A percentile compares a stretch with the other conserved stretches of the same genome.
Evolutionary conservation across 345 rosid species (phyloP).

Genomic region (Leavenworthia alabamica): DNA sequence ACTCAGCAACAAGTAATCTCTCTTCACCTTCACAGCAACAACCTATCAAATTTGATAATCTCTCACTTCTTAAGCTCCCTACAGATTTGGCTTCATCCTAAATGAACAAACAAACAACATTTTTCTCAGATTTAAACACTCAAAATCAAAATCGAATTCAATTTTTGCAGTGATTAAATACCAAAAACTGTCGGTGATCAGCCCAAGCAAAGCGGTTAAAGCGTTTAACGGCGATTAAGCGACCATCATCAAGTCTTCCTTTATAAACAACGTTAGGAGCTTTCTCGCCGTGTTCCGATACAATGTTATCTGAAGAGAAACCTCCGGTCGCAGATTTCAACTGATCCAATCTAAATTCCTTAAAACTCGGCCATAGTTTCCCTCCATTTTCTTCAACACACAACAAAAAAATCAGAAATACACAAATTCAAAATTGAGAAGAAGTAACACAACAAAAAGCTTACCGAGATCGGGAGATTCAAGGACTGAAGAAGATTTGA

Average conservation of each 20-base stretch:
- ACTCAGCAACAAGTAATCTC: conserved; percentile 85
- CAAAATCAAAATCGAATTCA: neutral
- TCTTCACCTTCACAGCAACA: conserved; percentile 89
- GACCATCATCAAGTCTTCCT: conserved; percentile 68
- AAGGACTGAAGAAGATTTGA: conserved; percentile 30
- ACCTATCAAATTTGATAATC: conserved; percentile 80
- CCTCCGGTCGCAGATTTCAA: conserved; percentile 65
- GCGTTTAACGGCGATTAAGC: conserved; percentile 81
- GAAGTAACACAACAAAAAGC: too few relatives aligned
- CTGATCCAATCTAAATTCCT: conserved; percentile 69
- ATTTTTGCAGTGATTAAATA: conserved; percentile 6
- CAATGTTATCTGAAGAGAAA: conserved; percentile 77
- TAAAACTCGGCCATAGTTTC: conserved; percentile 63
- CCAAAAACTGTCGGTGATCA: conserved; percentile 91
- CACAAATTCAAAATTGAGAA: too few relatives aligned
- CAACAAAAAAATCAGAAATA: neutral
- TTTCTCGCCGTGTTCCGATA: conserved; percentile 95
- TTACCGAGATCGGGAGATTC: conserved; percentile 75
- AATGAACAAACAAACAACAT: neutral
- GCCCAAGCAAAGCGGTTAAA: conserved; percentile 90
- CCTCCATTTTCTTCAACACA: conserved; percentile 53
- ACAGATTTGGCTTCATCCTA: conserved; percentile 93
- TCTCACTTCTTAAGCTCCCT: conserved; percentile 78
- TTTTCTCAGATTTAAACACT: neutral
- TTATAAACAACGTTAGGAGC: conserved; percentile 90